Conservation (phyloP, 148 eudicot genomes). For the Fagopyrum homotropicum region DNA sequence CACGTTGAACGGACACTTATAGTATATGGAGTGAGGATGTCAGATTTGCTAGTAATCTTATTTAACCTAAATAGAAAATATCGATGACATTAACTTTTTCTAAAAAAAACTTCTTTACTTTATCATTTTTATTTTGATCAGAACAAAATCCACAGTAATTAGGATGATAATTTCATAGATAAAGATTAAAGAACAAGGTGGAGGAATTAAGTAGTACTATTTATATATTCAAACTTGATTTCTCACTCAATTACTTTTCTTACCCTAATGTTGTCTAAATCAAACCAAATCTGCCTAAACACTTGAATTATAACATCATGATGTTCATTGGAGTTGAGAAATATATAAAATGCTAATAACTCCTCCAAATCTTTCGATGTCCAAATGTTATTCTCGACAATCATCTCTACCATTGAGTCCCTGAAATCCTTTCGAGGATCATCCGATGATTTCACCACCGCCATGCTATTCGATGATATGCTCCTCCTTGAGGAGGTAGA, state of each 20-base stretch:
- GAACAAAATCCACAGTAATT: too few relatives aligned
- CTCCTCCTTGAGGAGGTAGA: conserved; percentile 17
- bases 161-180: too few relatives aligned
- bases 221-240: not conserved
- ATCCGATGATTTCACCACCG: conserved; percentile 69
- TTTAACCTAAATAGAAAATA: too few relatives aligned
- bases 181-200: too few relatives aligned
- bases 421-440: conserved; percentile 71
- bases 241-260: not conserved
- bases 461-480: conserved; percentile 60
- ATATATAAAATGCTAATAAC: conserved; percentile 68
- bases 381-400: conserved; percentile 51
- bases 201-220: too few relatives aligned
- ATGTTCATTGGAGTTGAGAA: conserved; percentile 69
- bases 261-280: conserved; percentile 25
- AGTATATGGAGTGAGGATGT: too few relatives aligned
- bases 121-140: too few relatives aligned
- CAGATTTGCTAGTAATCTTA: too few relatives aligned
- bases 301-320: conserved; percentile 75
- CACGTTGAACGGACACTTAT: too few relatives aligned
- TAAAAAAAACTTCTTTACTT: too few relatives aligned
- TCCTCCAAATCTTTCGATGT: conserved; percentile 77
- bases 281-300: conserved; percentile 88
- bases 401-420: conserved; percentile 98
- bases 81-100: too few relatives aligned